Percentiles rank a stretch among this genome's conserved stretches.
phyloP scores from a whole-genome alignment of 371 early-diverging fungal species.

The Smittium mucronatum region DNA sequence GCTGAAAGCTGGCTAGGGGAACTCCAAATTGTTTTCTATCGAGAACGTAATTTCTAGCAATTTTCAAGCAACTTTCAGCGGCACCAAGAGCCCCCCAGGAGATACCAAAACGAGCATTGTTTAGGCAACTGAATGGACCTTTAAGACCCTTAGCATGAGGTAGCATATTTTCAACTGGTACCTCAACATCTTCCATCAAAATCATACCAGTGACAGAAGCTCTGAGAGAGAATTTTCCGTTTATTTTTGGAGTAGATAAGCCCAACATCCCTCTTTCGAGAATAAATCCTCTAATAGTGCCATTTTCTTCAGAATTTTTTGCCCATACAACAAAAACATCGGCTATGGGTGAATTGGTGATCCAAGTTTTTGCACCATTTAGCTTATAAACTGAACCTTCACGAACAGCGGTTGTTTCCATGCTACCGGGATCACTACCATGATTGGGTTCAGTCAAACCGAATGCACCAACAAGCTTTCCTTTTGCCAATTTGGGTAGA shows the following conservation, averaged over 20 bases:
- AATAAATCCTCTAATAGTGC: constrained; percentile 86
- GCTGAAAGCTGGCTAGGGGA: constrained; percentile 89
- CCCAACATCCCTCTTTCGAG: constrained; percentile 77
- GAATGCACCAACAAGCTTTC: constrained; percentile 82
- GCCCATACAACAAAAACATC: constrained; percentile 98
- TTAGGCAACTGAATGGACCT: constrained; percentile 95
- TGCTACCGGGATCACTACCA: constrained; percentile 88
- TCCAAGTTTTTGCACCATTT: constrained; percentile 94
- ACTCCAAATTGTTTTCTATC: constrained; percentile 85
- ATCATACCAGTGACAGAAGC: constrained; percentile 97
- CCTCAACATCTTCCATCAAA: constrained; percentile 93
- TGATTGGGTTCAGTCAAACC: constrained; percentile 97
- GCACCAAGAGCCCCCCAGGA: constrained; percentile 96
- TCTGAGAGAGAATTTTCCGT: constrained; percentile 90
- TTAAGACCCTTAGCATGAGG: constrained; percentile 81
- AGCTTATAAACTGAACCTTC: constrained; percentile 56
- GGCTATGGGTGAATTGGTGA: constrained; percentile 95
- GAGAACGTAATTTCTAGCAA: constrained; percentile 82
- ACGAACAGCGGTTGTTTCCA: constrained; percentile 77
- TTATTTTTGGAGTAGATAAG: constrained; percentile 72
- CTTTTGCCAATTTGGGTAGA: constrained; percentile 80
- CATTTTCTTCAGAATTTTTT: constrained; percentile 65
- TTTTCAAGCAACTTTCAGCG: constrained; percentile 81
- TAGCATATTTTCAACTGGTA: constrained; percentile 78
- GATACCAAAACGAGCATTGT: constrained; percentile 96